phyloP scores from a whole-genome alignment of 75 land plant genomes.

The Selaginella moellendorffii region DNA sequence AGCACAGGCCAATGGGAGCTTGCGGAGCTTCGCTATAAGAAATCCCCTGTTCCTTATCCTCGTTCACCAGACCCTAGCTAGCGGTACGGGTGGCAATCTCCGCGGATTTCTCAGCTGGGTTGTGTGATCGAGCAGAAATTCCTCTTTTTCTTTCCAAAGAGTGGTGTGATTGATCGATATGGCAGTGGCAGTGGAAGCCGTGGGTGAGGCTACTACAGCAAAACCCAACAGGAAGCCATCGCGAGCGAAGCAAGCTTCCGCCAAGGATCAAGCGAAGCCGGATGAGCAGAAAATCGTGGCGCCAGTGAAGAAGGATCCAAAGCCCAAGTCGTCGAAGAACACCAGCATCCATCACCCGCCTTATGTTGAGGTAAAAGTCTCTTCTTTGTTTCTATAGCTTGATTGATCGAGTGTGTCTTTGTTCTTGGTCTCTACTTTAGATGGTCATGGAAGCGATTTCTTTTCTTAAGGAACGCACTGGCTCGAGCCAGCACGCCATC shows the following conservation, averaged over 20 bases:
- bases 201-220: no score
- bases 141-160: no score
- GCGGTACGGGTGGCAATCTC: no score
- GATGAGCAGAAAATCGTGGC: background rate
- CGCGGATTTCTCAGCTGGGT: no score
- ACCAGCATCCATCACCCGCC: background rate
- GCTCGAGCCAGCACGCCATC: constrained; percentile 56
- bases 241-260: background rate
- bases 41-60: no score
- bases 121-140: no score
- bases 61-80: no score
- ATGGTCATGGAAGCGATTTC: constrained; percentile 58
- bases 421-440: no score
- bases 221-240: background rate
- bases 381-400: no score
- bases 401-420: no score
- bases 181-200: background rate
- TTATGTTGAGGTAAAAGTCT: background rate
- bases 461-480: constrained; percentile 43
- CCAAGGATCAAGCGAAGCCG: background rate
- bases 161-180: background rate
- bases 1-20: background rate
- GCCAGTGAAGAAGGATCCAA: background rate
- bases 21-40: background rate
- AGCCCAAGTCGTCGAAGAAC: background rate